Base-by-base conservation (phyloP, 73 alveolate genomes). In the Tetrahymena thermophila region DNA sequence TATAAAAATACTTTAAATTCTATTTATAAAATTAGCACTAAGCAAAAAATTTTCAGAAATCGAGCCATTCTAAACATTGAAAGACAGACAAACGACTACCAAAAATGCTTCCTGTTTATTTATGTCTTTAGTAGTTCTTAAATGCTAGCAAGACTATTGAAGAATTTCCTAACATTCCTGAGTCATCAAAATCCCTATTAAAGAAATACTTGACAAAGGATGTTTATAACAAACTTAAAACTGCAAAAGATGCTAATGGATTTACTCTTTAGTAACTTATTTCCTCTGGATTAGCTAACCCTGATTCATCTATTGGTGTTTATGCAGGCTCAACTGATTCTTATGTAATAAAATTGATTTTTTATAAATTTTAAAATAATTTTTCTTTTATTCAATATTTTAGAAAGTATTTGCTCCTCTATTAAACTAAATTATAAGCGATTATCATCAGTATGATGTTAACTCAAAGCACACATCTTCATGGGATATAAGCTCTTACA, bases 291-390 rank as follows among this genome's bases (percentile, higher is more conserved):
- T 84, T 95, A 55, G 93, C 42, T 35, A 85, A 85, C 17, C 83
- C 55, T 11, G 95, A 96, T 56, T 84, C 97, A n/a, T 56, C 84
- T 13, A 96, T 96, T 35, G 97, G 97, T 28, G 95, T 94, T 23
- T 94, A 58, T 58, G 96, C 96, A 5, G 96, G 96, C 6, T 35
- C 94, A 43, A 94, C 85, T 16, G 97, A 96, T 57, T 96, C 97
- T 1, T 96, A 71, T 71, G 89, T 71, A 71, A 71, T 11, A 71
- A 25, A 0, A 25, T 71, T 71, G 2, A 28, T 3, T 25, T 13
- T 25, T 28, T n/a, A 31, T 0, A 1, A 23, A 0, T 25, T 19
- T n/a, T n/a, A 25, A 28, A 23, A 34, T 19, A 28, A 71, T n/a
- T n/a, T 28, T 71, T 10, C 35, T n/a, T 13, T 17, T 28, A 6